phyloP scores from a whole-genome alignment of 495 filamentous ascomycete genomes.

The Talaromyces liani region DNA sequence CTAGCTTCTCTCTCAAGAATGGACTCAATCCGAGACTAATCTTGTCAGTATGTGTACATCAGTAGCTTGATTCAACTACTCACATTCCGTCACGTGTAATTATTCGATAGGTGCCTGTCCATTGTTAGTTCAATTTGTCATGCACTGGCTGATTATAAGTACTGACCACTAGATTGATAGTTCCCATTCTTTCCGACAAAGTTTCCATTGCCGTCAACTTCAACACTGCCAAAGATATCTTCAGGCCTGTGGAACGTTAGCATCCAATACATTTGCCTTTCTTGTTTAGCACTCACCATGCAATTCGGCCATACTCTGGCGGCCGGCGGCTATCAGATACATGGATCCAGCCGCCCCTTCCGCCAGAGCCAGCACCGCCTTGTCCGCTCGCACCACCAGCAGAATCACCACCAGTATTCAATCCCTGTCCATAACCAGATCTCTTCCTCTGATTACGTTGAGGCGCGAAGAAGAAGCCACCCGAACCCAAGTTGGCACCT shows the following conservation, averaged over 20 bases:
- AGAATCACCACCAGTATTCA: conserved; percentile 46
- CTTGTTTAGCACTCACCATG: conserved; percentile 40
- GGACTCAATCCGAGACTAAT: conserved; percentile 46
- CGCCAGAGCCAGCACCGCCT: conserved; percentile 75
- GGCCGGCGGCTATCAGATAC: conserved; percentile 75
- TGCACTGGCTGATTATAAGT: background rate
- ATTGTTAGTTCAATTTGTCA: conserved; percentile 9
- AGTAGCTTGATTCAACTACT: conserved; percentile 17
- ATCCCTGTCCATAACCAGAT: conserved; percentile 30
- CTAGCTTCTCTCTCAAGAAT: conserved; percentile 49
- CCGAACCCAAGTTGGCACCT: conserved; percentile 61
- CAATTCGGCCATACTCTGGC: conserved; percentile 85
- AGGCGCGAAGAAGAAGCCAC: conserved; percentile 54
- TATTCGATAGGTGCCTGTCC: conserved; percentile 43
- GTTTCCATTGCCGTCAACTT: conserved; percentile 70
- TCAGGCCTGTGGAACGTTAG: conserved; percentile 45
- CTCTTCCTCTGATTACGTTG: conserved; percentile 27
- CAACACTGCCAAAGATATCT: conserved; percentile 90
- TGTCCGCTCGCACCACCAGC: conserved; percentile 73
- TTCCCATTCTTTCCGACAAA: conserved; percentile 55
- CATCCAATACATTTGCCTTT: background rate
- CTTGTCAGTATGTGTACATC: background rate
- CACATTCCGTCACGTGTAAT: conserved; percentile 56
- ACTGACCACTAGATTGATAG: conserved; percentile 53
- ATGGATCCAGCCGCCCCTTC: conserved; percentile 83